Evolutionary conservation across 805 yeast species (phyloP), one percentile per base, ranked within the genome.

Genomic region (Pichia ethanolica): DNA sequence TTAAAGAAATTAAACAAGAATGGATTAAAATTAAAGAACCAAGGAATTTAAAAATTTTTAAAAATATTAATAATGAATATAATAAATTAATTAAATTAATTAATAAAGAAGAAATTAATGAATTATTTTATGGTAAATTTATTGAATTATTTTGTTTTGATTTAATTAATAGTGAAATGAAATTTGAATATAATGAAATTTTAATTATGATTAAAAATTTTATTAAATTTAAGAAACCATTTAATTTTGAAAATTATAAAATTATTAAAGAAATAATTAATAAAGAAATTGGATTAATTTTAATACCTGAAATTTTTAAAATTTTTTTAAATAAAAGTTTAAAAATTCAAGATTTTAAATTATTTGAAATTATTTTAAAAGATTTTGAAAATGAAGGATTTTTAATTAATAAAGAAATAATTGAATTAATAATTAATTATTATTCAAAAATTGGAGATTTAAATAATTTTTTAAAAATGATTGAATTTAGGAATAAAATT

Each of bases 401-500:
- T 42, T 48, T 46, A 5, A 57, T 63, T 10, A 55, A 56, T 32
- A 53, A 66, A 40, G 36, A 46, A 10, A 51, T 60, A 3, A 38
- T 62, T 13, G 42, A 49, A 14, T 34, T 52, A 10, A 39, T 63
- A 47, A 52, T 39, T n/a, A 26, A 28, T 25, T 41, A 38, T 12
- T 46, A 33, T 33, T 25, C 48, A 4, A 14, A 35, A 13, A 26
- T 27, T 8, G 45, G 49, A 9, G 60, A 64, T 42, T 27, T 52
- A 4, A 45, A 44, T 27, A 45, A 35, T 20, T 48, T 61, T 50
- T 35, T 60, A 28, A 61, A 54, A 33, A 35, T 59, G 20, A 49
- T 60, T 48, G 58, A 61, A 39, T 44, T 59, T 10, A 49, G 60
- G n/a, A 41, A 58, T 7, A 27, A 49, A n/a, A 33, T 47, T 5